Conservation (phyloP, 108 stramenopile genomes). For the Asterionellopsis glacialis region DNA sequence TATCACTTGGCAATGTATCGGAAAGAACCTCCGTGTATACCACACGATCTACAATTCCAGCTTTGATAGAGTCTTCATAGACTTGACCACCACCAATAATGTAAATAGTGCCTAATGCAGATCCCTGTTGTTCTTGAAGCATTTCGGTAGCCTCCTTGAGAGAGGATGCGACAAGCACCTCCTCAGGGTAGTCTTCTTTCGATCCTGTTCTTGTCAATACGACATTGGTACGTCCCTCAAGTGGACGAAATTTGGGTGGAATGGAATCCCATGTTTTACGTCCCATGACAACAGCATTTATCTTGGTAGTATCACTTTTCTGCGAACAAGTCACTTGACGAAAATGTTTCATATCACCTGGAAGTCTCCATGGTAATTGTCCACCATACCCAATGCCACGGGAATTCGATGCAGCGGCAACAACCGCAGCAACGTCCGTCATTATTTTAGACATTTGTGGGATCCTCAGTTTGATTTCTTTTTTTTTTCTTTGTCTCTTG, state of each 20-base stretch:
- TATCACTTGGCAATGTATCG: conserved; percentile 27
- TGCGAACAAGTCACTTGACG: conserved; percentile 57
- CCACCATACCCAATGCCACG: conserved; percentile 69
- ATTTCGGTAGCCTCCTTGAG: conserved; percentile 75
- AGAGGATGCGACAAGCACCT: conserved; percentile 69
- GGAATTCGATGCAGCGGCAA: conserved; percentile 50
- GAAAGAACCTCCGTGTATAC: conserved; percentile 66
- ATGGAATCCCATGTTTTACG: conserved; percentile 99
- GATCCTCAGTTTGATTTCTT: background rate
- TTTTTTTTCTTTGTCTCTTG: too few relatives aligned
- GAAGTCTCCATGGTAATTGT: conserved; percentile 76
- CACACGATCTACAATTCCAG: conserved; percentile 59
- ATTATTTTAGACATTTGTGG: conserved; percentile 8
- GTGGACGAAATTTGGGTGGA: conserved; percentile 90
- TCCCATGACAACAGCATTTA: conserved; percentile 98
- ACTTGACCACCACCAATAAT: conserved; percentile 93
- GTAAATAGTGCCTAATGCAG: conserved; percentile 74
- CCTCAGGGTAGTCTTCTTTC: conserved; percentile 19
- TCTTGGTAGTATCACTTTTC: conserved; percentile 37
- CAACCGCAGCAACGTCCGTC: conserved; percentile 62
- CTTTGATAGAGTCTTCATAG: conserved; percentile 78
- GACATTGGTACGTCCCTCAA: conserved; percentile 88
- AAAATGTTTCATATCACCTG: conserved; percentile 84
- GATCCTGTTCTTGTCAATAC: conserved; percentile 63
- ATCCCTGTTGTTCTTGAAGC: conserved; percentile 23